Evolutionary conservation across 1,139 yeast species (phyloP).

Genomic region (Hemisphaericaspora subhashii): DNA sequence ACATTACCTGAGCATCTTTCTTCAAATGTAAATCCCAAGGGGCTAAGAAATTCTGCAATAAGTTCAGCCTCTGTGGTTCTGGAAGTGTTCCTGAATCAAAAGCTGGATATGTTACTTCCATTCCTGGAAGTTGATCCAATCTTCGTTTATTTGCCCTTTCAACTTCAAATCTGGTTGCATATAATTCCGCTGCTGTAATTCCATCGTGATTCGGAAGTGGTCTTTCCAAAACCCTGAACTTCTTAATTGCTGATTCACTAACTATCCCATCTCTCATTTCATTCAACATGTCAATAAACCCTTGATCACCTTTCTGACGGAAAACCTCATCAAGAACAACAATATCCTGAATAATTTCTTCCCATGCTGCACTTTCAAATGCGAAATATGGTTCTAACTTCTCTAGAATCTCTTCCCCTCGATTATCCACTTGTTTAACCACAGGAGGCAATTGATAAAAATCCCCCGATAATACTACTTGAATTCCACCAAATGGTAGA

Average conservation of each 20-base stretch:
- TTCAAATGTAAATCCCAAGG: slow-evolving; percentile 64
- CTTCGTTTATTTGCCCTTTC: slow-evolving; percentile 69
- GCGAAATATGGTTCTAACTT: slow-evolving; percentile 51
- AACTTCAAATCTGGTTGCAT: slow-evolving; percentile 82
- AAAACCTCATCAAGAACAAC: slow-evolving; percentile 79
- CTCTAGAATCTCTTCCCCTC: slow-evolving; percentile 22
- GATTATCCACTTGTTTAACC: slow-evolving; percentile 24
- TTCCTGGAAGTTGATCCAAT: slow-evolving; percentile 52
- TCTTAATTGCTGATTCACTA: slow-evolving; percentile 49
- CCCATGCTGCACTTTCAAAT: slow-evolving; percentile 80
- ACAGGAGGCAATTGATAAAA: slow-evolving; percentile 93
- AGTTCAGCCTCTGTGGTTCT: slow-evolving; percentile 41
- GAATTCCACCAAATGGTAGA: slow-evolving; percentile 87
- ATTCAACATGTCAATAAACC: slow-evolving; percentile 81
- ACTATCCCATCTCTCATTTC: slow-evolving; percentile 80
- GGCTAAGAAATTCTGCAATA: slow-evolving; percentile 70
- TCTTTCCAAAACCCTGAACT: slow-evolving; percentile 59
- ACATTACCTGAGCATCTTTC: slow-evolving; percentile 92
- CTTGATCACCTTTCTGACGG: slow-evolving; percentile 81
- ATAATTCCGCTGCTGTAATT: slow-evolving; percentile 83
- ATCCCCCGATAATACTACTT: slow-evolving; percentile 82
- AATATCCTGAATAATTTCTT: slow-evolving; percentile 58
- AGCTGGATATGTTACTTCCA: slow-evolving; percentile 50
- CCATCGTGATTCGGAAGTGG: slow-evolving; percentile 61
- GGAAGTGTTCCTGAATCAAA: slow-evolving; percentile 62